A percentile compares a stretch with the other conserved stretches of the same genome.
These are phyloP conservation scores for Calocybe indica DNA, from an alignment of 768 basidiomycete genomes.

Conservation along the genomic window DNA sequence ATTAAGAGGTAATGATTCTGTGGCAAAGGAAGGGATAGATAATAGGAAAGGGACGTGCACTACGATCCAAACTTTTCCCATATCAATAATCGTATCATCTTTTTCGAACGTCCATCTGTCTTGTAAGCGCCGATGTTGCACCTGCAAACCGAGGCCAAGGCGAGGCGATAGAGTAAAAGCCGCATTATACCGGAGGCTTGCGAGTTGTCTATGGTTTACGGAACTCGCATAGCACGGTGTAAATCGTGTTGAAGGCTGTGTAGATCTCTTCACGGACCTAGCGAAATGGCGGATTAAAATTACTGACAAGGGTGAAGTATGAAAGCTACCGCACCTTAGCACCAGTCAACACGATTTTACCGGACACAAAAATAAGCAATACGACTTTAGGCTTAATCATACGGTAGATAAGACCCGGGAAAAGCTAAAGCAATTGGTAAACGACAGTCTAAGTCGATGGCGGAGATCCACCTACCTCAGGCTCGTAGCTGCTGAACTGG, in stretches of 20 bases:
- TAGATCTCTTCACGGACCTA: slow-evolving; percentile 99
- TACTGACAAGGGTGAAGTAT: slow-evolving; percentile 12
- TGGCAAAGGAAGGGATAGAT: slow-evolving; percentile 12
- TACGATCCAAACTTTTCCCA: slow-evolving; percentile 37
- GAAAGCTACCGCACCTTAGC: slow-evolving; percentile 73
- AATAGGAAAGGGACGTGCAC: slow-evolving; percentile 38
- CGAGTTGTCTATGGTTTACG: slow-evolving; percentile 61
- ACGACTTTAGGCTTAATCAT: slow-evolving; percentile 99
- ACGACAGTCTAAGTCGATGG: background rate
- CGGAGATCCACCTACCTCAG: slow-evolving; percentile 61
- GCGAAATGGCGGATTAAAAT: slow-evolving; percentile 15
- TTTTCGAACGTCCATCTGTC: slow-evolving; percentile 6
- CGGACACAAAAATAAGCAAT: slow-evolving; percentile 95
- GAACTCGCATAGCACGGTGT: slow-evolving; percentile 95
- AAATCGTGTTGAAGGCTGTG: slow-evolving; percentile 98
- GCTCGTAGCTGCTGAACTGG: slow-evolving; percentile 96
- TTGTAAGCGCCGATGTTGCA: no score
- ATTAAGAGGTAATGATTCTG: slow-evolving; percentile 21
- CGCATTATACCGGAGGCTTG: background rate
- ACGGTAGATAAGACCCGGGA: slow-evolving; percentile 98
- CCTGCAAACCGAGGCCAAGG: slow-evolving; percentile 3
- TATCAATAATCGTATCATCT: slow-evolving; percentile 11
- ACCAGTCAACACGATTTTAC: slow-evolving; percentile 98
- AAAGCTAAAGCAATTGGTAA: slow-evolving; percentile 52
- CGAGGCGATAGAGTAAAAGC: slow-evolving; percentile 6